Base-by-base conservation (phyloP, 768 basidiomycete species). In the Pleurotus cornucopiae region DNA sequence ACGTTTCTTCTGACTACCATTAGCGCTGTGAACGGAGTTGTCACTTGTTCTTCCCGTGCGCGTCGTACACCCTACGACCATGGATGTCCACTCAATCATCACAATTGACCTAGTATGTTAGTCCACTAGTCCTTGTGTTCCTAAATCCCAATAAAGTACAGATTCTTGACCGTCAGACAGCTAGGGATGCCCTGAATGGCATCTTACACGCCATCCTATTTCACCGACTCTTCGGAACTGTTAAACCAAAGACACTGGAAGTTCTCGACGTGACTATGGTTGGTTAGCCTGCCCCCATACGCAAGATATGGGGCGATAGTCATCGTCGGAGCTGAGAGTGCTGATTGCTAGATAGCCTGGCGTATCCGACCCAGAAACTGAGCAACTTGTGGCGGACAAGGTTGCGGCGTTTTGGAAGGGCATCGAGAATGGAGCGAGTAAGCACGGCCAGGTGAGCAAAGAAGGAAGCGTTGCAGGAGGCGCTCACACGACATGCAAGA, bases 241-340 rank as follows among this genome's bases (percentile, higher is more conserved):
- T 93, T 43, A 89, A 86, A 61, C 87, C 91, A 0, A 80, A 81
- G 61, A 85, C 78, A 2, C 86, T 88, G 57, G 91, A 93, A 56
- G 84, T 93, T 0, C 76, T 91, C 9, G 91, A 93, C 66, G 84
- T 94, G 18, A 91, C 90, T 1, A 86, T 94, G 85, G 90, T 91
- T 51, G 38, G 83, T 91, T 52, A 40, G 83, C 60, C 2, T 12
- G 9, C 16, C 5, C 5, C 30, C 30, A 30, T 30, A 30, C 1
- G 30, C 1, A 34, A 34, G 30, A 34, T 34, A 34, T 2, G 23
- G 30, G 30, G 30, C 30, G 30, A 34, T 4, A 34, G 9, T 2
- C 9, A 34, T 34, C 9, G 30, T 34, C 30, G 9, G 30, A 2
- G 30, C 30, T 34, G 30, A 34, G 30, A 34, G 30, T 34, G 11